Percentiles rank a stretch among this genome's conserved stretches.
Conservation (phyloP, 1,284 basidiomycete species). For the Spongiforma sp. region DNA sequence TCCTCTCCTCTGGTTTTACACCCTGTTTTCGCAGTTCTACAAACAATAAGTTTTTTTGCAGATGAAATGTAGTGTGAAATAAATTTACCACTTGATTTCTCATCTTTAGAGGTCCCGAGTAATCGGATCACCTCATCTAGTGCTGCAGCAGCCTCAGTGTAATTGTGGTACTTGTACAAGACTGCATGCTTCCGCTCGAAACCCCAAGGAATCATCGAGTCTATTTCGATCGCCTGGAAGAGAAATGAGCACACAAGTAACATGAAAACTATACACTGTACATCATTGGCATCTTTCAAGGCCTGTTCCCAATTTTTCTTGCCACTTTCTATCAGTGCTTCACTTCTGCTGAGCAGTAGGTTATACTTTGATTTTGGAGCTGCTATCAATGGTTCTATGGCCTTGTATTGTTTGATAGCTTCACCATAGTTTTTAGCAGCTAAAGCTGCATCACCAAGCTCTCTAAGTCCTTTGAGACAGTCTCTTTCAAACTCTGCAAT, state of each 20-base stretch:
- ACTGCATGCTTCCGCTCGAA: constrained; percentile 19
- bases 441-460: too few relatives aligned
- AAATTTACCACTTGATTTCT: constrained; percentile 12
- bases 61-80: background rate
- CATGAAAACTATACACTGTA: constrained; percentile 6
- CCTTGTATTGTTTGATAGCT: too few relatives aligned
- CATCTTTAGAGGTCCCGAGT: background rate
- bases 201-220: constrained; percentile 10
- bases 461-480: too few relatives aligned
- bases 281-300: constrained; percentile 18
- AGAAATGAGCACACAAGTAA: background rate
- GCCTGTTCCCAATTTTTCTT: background rate
- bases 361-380: too few relatives aligned
- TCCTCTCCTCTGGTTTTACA: constrained; percentile 18
- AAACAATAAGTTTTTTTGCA: background rate
- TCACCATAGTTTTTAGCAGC: too few relatives aligned
- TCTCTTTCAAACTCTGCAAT: too few relatives aligned
- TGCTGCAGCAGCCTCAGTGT: constrained; percentile 11
- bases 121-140: constrained; percentile 5
- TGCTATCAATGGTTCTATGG: too few relatives aligned
- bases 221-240: constrained; percentile 15
- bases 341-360: background rate
- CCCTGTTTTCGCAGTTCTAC: constrained; percentile 6
- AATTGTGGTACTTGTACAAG: constrained; percentile 16
- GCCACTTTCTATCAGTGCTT: background rate